Evolutionary conservation across 1,284 basidiomycete species (phyloP), one percentile per base, ranked within the genome.

Genomic region (Microbotryomycetes sp.): DNA sequence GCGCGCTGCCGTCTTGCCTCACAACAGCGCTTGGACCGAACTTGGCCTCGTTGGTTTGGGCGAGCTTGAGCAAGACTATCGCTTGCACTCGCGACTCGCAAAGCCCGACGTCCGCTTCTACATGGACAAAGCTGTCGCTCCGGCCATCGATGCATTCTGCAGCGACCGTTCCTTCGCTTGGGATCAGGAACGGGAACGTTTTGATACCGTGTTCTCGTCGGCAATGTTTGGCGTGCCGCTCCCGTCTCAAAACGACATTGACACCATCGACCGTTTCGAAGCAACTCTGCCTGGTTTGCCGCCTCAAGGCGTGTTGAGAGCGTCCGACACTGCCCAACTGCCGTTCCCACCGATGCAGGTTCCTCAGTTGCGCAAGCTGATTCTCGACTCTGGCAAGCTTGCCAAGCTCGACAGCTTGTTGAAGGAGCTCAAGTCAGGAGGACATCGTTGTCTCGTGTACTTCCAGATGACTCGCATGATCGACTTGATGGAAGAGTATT

Each of bases 391-490:
- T 26, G 92, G 88, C 60, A 99, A 99, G 78, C 83, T 99, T 46
- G 91, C 92, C 45, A 84, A 89, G 52, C 81, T 99, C 53, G 96
- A 99, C 76, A 75, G 81, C 25, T 80, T 99, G 30, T 80, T 99
- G 12, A 88, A 92, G 65, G 89, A 97, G 73, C 84, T 99, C 65
- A 98, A 97, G 79, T 82, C 85, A 32, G 88, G 86, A 12, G 93
- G 93, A 59, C 96, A 99, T 77, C 86, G 93, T 53, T 92, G 97
- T 25, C 79, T 99, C 69, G 83, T 99, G 56, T 99, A 98, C 80
- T 98, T 97, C 86, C 96, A 99, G 78, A 98, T 99, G 96, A 98
- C 96, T 26, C 84, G 87, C 67, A 98, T 98, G 96, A 97, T 98
- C 85, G 94, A 98, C 75, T 80, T 99, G 63, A 94, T 98, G 85